Evolutionary conservation across 306 rosid species (phyloP), one percentile per base, ranked within the genome.

Genomic region (Ormosia semicastrata): DNA sequence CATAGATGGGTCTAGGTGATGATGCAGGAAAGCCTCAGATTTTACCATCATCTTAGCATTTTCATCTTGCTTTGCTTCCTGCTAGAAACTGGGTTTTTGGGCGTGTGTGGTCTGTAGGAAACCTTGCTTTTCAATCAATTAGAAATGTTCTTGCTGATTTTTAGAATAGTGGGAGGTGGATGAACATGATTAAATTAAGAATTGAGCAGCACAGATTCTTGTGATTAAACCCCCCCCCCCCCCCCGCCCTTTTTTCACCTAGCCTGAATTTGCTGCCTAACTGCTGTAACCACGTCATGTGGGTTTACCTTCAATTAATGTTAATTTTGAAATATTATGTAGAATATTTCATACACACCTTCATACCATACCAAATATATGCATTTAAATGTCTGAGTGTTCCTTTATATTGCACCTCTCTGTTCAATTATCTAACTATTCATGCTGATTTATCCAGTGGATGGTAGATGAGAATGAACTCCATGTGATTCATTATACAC

Each of bases 391-490:
- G 63, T 54, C 44, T 14, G 2, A 50, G 59, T 85, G 53, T 76
- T 76, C 47, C 73, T 75, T 46, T 66, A 12, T 57, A 34, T 67
- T 47, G 49, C 46, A 44, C 36, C 64, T 75, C 46, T 57, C 3
- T 5, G 63, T 81, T 81, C 68, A 68, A 54, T 54, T 58, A 67
- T 81, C 33, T 87, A 37, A 84, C 69, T 33, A 50, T 79, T 68
- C 9, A 43, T 68, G 24, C n/a, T 80, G 58, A 44, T 78, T 57
- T 67, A 18, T 83, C 81, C 88, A 92, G 98, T 94, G 97, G 98
- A 94, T 94, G 97, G 97, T 94, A 44, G 83, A 92, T 79, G 97
- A 89, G 82, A 88, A 84, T 40, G 97, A 81, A 82, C 94, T 94
- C 46, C 87, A 79, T 53, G 94, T 94, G 79, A 92, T 92, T 81